phyloP scores from a whole-genome alignment of 2,329 filamentous ascomycete genomes.

The Colletotrichum karsti region DNA sequence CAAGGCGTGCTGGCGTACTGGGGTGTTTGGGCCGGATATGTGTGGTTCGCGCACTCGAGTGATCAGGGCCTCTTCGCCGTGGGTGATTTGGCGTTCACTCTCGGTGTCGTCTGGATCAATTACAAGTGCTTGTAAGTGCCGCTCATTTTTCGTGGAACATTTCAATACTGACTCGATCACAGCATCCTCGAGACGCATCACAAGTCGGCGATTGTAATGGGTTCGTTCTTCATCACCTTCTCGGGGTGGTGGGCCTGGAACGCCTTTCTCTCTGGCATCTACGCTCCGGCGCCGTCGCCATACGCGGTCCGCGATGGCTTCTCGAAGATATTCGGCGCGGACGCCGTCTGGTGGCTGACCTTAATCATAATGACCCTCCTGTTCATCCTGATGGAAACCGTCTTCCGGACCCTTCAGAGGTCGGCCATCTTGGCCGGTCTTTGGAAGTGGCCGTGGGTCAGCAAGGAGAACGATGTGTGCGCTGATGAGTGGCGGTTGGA shows the following conservation, averaged over 20 bases:
- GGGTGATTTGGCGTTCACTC: slow-evolving; percentile 76
- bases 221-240: slow-evolving; percentile 66
- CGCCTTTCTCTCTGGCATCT: slow-evolving; percentile 72
- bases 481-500: slow-evolving; percentile 60
- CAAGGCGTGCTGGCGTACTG: slow-evolving; percentile 82
- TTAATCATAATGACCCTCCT: slow-evolving; percentile 70
- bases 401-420: slow-evolving; percentile 59
- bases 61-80: slow-evolving; percentile 79
- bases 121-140: slow-evolving; percentile 75
- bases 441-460: slow-evolving; percentile 57
- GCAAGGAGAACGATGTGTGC: slow-evolving; percentile 31
- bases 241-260: slow-evolving; percentile 80
- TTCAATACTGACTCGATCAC: slow-evolving; percentile 31
- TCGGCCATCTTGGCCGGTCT: slow-evolving; percentile 54
- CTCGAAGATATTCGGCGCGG: slow-evolving; percentile 70
- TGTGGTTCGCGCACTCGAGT: slow-evolving; percentile 57
- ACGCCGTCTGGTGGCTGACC: slow-evolving; percentile 78
- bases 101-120: slow-evolving; percentile 77
- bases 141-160: not conserved
- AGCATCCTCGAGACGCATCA: slow-evolving; percentile 81
- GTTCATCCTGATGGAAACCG: slow-evolving; percentile 72
- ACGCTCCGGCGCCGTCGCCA: slow-evolving; percentile 51
- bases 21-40: slow-evolving; percentile 62
- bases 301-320: slow-evolving; percentile 79
- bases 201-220: slow-evolving; percentile 72